Evolutionary conservation across 1,284 basidiomycete genomes (phyloP), one percentile per base, ranked within the genome.

Genomic region (Wallemia hederae): DNA sequence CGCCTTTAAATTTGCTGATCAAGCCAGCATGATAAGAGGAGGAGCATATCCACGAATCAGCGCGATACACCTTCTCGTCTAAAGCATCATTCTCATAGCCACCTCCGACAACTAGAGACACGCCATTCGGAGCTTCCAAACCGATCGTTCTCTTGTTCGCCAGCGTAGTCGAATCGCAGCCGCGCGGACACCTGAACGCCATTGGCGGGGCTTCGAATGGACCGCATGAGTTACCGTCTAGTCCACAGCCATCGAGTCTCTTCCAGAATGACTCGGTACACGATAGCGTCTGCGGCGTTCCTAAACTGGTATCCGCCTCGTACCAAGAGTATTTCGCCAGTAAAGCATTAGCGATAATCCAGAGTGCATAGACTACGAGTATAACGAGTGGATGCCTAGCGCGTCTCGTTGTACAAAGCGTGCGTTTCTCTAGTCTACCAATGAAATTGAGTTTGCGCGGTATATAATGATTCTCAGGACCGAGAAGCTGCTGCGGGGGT

Each of bases 11-110:
- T 64, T 81, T 73, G 61, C 74, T 76, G 62, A 85, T 75, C 27
- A 83, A 65, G 17, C 84, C 85, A 82, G 80, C 77, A 73, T 86
- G 85, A 31, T 82, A 75, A n/a, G 86, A 86, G 55, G 86, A 80
- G 33, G 85, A 79, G 68, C 88, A 91, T 31, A 90, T 77, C 68
- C 89, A 91, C 59, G 76, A 81, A 68, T 91, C 88, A 0, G 80
- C 85, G 65, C 88, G 75, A 66, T 89, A 90, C 1, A 84, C 85
- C 1, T 59, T 60, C 9, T 60, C 60, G 60, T 67, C 68, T 2
- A 31, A 39, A 28, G 62, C 55, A 59, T 80, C 73, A 1, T 63
- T 24, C 26, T 34, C 65, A 68, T 85, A 82, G 2, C 83, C 84
- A 17, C 87, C 87, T 9, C 88, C 88, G 1, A 91, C 82, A 59